Conservation (phyloP, 345 rosid species). For the Nephelium lappaceum region DNA sequence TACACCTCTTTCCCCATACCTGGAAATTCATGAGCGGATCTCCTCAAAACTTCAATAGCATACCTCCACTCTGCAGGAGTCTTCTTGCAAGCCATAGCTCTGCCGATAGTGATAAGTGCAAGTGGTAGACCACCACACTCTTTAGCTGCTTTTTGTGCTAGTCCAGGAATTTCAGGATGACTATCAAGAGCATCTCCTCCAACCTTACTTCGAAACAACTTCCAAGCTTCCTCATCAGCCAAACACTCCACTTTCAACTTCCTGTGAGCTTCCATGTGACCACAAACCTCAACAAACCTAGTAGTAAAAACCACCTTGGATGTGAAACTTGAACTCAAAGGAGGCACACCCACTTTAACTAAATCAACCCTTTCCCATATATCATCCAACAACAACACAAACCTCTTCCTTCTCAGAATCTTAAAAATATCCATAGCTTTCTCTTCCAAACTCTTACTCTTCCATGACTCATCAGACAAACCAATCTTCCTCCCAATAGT, state of each 20-base stretch:
- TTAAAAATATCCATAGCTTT: conserved; percentile 7
- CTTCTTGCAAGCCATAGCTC: conserved; percentile 12
- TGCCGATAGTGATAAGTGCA: conserved; percentile 7
- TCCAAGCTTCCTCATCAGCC: conserved; percentile 9
- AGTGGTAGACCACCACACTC: conserved; percentile 20
- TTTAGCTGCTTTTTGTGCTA: background rate
- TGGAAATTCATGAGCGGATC: conserved; percentile 5
- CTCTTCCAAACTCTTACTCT: background rate
- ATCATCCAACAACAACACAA: conserved; percentile 9
- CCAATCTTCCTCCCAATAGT: background rate
- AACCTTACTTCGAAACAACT: conserved; percentile 5
- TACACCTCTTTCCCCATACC: conserved; percentile 7
- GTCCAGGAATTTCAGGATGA: conserved; percentile 10
- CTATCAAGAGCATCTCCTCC: conserved; percentile 3
- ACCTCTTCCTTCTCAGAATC: conserved; percentile 9
- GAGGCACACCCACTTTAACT: conserved; percentile 14
- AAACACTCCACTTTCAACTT: conserved; percentile 15
- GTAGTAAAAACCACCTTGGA: conserved; percentile 14
- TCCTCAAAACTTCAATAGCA: conserved; percentile 8
- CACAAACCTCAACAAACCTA: conserved; percentile 15
- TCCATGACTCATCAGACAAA: conserved; percentile 11
- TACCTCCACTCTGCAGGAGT: conserved; percentile 5
- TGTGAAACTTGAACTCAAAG: background rate
- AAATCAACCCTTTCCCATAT: conserved; percentile 16
- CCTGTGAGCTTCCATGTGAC: conserved; percentile 10